Evolutionary conservation across 805 yeast genomes (phyloP), one percentile per base, ranked within the genome.

Genomic region (Lipomyces spencermartinsiae): DNA sequence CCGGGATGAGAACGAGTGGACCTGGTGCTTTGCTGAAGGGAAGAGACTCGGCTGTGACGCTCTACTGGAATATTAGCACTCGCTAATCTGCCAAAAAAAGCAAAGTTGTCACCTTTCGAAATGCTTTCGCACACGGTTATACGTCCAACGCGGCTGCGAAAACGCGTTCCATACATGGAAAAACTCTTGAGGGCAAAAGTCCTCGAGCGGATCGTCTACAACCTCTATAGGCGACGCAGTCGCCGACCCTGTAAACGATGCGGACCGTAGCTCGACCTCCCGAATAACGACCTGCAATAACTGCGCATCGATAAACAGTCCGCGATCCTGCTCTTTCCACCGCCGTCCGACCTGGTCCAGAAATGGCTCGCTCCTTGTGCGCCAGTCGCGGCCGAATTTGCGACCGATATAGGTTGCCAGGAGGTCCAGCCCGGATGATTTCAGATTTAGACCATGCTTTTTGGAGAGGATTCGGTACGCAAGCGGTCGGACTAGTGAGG

Each of bases 301-400:
- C 2, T 84, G 86, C 2, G 93, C 92, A 74, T 92, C 97, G 1
- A 94, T 82, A 73, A 94, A 94, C 7, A 93, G 75, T 0, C 97
- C 97, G 57, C 94, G 82, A 65, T 92, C 97, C 75, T 93, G 97
- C 59, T 87, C 90, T 74, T 92, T 93, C 98, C 98, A 94, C 2
- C 85, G 73, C 51, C 84, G 82, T 2, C 96, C 97, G 19, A 94
- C 83, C 8, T 87, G 89, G 74, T 95, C 98, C 31, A 94, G 76
- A 72, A 87, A 85, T 62, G 80, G 77, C 73, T 88, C 90, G 0
- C 92, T 83, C 66, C 83, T 82, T 9, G 90, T 85, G 73, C 91
- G 85, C 98, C 99, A 94, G 61, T 92, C 93, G 7, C 85, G 85
- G 10, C 98, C 98, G 78, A 88, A 93, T 57, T 84, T 84, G 55